Base-by-base conservation (phyloP, 2,329 filamentous ascomycete species). In the Penicillium palitans region DNA sequence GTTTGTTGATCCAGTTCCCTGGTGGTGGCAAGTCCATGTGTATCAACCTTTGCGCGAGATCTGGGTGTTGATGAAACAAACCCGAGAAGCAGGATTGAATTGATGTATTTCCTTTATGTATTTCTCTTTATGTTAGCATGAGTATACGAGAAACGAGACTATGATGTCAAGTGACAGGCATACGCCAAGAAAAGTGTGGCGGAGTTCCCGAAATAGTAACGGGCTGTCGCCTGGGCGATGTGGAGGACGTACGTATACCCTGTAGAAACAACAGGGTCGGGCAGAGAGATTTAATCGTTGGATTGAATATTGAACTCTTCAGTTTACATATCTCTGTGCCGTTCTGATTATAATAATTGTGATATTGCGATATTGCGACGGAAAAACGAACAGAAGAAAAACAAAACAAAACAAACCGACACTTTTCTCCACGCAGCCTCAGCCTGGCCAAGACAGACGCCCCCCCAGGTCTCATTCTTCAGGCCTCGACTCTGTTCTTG, bases 11-110 rank as follows among this genome's bases (percentile, higher is more conserved):
- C 84, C 84, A 2, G 68, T 81, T 67, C 84, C 85, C 0, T 84
- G 79, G 65, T 81, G 83, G 72, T 81, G 81, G 76, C 70, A 86
- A 51, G 83, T 83, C 58, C 83, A 85, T 62, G 72, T 84, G 3
- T 85, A 83, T 63, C 84, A 81, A 78, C 84, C 84, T 0, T 70
- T 63, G 59, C 62, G 57, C 76, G 67, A 37, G 66, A 62, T 39
- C 67, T 72, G 49, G 77, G 73, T 25, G 69, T 74, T 31, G 70
- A 65, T 45, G 72, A 72, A 46, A 83, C 76, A 27, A 74, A 76
- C 35, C 73, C 71, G 44, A 72, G 67, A 19, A 73, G 75, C 29
- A 71, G 78, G 61, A 78, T 70, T 64, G 52, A 46, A 15, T n/a
- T 46, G 48, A 52, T 24, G 12, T 13, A 27, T 27, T 7, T 27